A percentile compares a stretch with the other conserved stretches of the same genome.
phyloP scores from a whole-genome alignment of 441 rosid species.

The Breynia disticha region DNA sequence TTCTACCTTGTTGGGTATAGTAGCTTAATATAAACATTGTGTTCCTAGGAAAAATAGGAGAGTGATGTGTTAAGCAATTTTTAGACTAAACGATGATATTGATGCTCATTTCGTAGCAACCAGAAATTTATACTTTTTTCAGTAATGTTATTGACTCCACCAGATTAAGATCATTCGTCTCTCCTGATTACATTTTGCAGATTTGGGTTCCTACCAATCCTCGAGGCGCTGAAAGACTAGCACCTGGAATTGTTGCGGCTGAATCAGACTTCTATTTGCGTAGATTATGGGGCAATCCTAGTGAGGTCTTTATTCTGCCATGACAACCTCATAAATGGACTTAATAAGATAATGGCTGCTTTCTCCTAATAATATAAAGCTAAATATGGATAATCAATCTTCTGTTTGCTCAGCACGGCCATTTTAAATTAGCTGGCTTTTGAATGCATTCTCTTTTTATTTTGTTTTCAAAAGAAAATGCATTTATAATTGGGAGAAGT shows the following conservation, averaged over 20 bases:
- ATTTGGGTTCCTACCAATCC: slow-evolving; percentile 97
- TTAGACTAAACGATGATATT: too few species aligned
- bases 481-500: too few species aligned
- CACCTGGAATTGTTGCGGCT: slow-evolving; percentile 74
- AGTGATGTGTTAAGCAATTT: too few species aligned
- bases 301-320: slow-evolving; percentile 44
- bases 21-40: background rate
- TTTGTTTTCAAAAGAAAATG: background rate
- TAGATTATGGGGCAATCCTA: slow-evolving; percentile 88
- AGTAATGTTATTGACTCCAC: background rate
- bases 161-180: background rate
- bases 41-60: too few species aligned
- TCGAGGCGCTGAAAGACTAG: slow-evolving; percentile 82
- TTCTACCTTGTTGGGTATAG: background rate
- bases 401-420: too few species aligned
- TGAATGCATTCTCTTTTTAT: background rate
- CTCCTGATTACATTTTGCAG: slow-evolving; percentile 27
- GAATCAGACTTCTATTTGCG: slow-evolving; percentile 79
- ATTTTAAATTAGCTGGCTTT: background rate
- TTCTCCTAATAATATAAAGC: too few species aligned
- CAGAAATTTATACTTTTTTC: too few species aligned
- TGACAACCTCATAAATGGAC: background rate
- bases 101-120: too few species aligned
- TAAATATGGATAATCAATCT: too few species aligned
- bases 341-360: too few species aligned